These are phyloP conservation scores for Microascus cirrosus DNA, from an alignment of 2,329 filamentous ascomycete genomes.

Conservation along the genomic window DNA sequence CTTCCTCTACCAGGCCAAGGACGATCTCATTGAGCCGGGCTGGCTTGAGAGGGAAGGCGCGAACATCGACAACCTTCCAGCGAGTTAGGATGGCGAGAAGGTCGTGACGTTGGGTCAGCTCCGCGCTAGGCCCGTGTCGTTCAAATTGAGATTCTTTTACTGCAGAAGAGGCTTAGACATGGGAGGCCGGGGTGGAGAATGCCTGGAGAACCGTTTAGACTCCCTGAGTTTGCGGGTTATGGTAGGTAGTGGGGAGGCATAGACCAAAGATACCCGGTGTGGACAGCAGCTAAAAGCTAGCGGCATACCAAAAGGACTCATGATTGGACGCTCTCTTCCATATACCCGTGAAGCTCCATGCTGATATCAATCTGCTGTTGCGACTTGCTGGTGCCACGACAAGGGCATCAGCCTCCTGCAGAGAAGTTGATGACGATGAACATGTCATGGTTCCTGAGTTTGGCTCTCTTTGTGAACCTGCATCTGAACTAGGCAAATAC, in stretches of 20 bases:
- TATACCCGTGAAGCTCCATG: too few species aligned
- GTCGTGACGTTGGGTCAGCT: neutral
- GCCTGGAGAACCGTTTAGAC: neutral
- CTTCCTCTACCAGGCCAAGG: constrained; percentile 63
- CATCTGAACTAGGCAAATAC: too few species aligned
- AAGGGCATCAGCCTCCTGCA: too few species aligned
- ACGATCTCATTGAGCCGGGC: constrained; percentile 62
- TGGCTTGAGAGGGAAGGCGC: constrained; percentile 65
- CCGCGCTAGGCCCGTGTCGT: neutral
- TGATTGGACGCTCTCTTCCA: neutral
- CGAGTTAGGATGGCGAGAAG: constrained; percentile 6
- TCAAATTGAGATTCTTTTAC: neutral
- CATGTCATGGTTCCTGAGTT: too few species aligned
- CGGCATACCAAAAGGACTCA: neutral
- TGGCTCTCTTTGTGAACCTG: too few species aligned
- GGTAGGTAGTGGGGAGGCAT: neutral
- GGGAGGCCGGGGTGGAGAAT: neutral
- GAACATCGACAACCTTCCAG: constrained; percentile 59
- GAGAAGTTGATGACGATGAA: too few species aligned
- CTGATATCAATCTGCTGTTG: too few species aligned
- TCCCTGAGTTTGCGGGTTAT: neutral
- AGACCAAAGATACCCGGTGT: neutral
- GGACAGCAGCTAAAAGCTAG: neutral
- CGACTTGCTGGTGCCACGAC: too few species aligned
- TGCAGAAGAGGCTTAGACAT: neutral